phyloP scores from a whole-genome alignment of 371 early-diverging fungal species.

The Massospora cicadina region DNA sequence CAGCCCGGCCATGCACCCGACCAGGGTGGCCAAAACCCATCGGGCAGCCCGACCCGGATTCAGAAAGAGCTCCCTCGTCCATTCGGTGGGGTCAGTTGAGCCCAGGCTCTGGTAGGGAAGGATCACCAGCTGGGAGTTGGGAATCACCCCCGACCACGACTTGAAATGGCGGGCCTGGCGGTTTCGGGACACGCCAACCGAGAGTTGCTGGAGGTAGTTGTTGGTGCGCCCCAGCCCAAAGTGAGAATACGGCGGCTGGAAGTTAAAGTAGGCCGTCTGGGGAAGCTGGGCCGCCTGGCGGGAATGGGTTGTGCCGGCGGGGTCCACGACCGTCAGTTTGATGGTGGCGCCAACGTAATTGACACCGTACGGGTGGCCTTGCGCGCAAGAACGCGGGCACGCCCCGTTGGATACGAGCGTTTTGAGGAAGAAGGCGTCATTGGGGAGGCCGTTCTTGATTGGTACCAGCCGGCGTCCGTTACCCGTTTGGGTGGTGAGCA shows the following conservation, averaged over 20 bases:
- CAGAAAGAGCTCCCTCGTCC: slow-evolving; percentile 73
- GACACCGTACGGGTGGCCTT: slow-evolving; percentile 49
- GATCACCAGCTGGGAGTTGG: slow-evolving; percentile 79
- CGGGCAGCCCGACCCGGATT: slow-evolving; percentile 64
- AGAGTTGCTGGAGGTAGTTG: slow-evolving; percentile 82
- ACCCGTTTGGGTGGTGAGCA: slow-evolving; percentile 21
- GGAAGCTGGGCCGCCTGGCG: slow-evolving; percentile 51
- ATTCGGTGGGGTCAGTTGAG: slow-evolving; percentile 27
- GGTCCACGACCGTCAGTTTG: slow-evolving; percentile 70
- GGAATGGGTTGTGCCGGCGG: slow-evolving; percentile 36
- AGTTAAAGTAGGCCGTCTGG: slow-evolving; percentile 49
- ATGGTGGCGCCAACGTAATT: slow-evolving; percentile 63
- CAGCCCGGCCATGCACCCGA: slow-evolving; percentile 38
- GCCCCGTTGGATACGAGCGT: slow-evolving; percentile 62
- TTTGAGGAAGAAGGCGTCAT: slow-evolving; percentile 88
- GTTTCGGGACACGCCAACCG: slow-evolving; percentile 60
- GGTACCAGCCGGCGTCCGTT: slow-evolving; percentile 16
- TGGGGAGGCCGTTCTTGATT: slow-evolving; percentile 69
- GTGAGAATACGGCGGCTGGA: slow-evolving; percentile 66
- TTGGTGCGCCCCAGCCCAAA: slow-evolving; percentile 87
- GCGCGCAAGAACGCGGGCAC: slow-evolving; percentile 33
- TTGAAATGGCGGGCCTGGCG: slow-evolving; percentile 24
- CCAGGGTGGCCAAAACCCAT: slow-evolving; percentile 50
- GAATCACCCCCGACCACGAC: slow-evolving; percentile 58
- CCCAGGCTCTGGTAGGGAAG: slow-evolving; percentile 54